Evolutionary conservation across 2,329 filamentous ascomycete species (phyloP), one percentile per base, ranked within the genome.

Genomic region (Plectosphaerella cucumerina): DNA sequence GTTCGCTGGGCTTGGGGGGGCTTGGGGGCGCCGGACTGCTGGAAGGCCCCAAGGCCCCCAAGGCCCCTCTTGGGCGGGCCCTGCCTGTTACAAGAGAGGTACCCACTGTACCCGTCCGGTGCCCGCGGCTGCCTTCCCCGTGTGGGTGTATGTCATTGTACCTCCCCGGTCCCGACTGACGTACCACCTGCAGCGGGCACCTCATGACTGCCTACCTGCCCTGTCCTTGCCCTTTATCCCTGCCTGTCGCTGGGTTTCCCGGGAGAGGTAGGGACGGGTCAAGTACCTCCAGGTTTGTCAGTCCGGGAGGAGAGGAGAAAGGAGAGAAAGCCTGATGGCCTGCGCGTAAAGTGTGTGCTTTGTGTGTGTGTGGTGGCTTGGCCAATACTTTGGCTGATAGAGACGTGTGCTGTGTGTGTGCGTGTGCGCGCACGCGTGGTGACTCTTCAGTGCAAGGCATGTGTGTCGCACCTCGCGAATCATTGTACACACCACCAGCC

Each of bases 221-320:
- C 35, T 22, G 50, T 52, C 52, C 53, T 52, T 57, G 59, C 53
- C 56, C 58, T 57, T 55, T 51, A 53, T 15, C 14, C 35, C 14
- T 10, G 9, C 12, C 35, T 37, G 35, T 10, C n/a, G 14, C 15
- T 37, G 35, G 26, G 26, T 31, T 31, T 31, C 26, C 26, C 26
- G 26, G 26, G 26, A 31, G 26, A 31, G 26, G 26, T 5, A 31
- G 26, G 26, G 26, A 31, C 26, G 26, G 26, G 26, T n/a, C n/a
- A n/a, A n/a, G n/a, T 31, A 31, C 26, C 26, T 31, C 26, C 26
- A 31, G 26, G 26, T 31, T 31, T 31, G n/a, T n/a, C n/a, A n/a
- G n/a, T n/a, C 12, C 8, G 12, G 26, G 23, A 26, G 23, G 26
- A 31, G 26, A 31, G 12, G 12, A 11, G 26, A 31, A 11, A 31